These are phyloP conservation scores for Coemansia umbellata DNA, from an alignment of 192 early-diverging fungal genomes.

Conservation along the genomic window DNA sequence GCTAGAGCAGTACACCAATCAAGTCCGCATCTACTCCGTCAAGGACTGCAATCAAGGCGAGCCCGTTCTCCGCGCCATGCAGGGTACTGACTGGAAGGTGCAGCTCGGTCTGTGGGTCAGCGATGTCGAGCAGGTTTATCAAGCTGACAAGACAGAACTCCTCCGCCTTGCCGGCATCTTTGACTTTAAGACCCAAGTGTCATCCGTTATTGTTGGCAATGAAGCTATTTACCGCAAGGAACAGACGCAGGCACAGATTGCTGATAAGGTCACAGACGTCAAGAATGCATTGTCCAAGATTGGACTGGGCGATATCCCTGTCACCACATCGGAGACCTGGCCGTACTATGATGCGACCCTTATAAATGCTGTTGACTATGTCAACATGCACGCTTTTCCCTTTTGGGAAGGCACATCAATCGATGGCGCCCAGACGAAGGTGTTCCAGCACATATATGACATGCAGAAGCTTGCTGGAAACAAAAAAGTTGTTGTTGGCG, in stretches of 20 bases:
- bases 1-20: conserved; percentile 53
- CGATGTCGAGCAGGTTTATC: conserved; percentile 43
- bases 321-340: conserved; percentile 46
- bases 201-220: conserved; percentile 59
- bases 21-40: conserved; percentile 62
- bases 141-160: conserved; percentile 39
- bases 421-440: conserved; percentile 49
- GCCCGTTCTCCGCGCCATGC: conserved; percentile 58
- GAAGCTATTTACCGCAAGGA: conserved; percentile 61
- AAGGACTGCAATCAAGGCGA: conserved; percentile 61
- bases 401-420: conserved; percentile 60
- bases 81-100: conserved; percentile 58
- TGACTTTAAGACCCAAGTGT: conserved; percentile 49
- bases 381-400: conserved; percentile 64
- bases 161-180: conserved; percentile 38
- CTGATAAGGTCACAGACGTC: conserved; percentile 50
- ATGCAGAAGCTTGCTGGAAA: conserved; percentile 44
- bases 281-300: conserved; percentile 38
- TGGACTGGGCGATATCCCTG: conserved; percentile 38
- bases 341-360: conserved; percentile 48
- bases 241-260: conserved; percentile 38
- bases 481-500: conserved; percentile 59
- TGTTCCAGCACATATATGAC: conserved; percentile 53
- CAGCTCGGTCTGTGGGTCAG: conserved; percentile 65
- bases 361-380: conserved; percentile 54